Evolutionary conservation across 345 rosid species (phyloP).

Genomic region (Passiflora organensis): DNA sequence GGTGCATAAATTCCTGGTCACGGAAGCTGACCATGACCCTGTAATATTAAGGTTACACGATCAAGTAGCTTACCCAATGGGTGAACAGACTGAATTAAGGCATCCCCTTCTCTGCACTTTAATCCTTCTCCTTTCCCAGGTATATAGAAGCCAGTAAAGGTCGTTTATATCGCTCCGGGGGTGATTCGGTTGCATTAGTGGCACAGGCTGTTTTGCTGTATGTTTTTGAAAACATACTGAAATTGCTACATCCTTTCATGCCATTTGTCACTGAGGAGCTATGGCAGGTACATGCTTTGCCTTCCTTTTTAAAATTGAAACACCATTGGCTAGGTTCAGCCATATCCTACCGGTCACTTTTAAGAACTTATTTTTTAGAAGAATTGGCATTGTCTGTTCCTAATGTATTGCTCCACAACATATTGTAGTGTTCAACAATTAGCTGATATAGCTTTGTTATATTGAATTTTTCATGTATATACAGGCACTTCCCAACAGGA

Average conservation of each 20-base stretch:
- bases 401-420: not conserved
- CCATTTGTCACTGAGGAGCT: conserved; percentile 93
- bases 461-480: conserved; percentile 11
- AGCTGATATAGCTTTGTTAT: not conserved
- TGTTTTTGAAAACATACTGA: conserved; percentile 77
- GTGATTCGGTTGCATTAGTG: conserved; percentile 38
- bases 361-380: too few species aligned
- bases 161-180: conserved; percentile 61
- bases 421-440: not conserved
- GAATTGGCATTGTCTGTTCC: not conserved
- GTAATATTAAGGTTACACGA: too few species aligned
- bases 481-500: conserved; percentile 73
- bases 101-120: conserved; percentile 17
- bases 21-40: not conserved
- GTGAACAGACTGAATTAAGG: not conserved
- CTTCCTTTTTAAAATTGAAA: not conserved
- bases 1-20: not conserved
- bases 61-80: not conserved
- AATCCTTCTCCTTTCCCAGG: conserved; percentile 40
- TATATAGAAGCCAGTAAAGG: conserved; percentile 97
- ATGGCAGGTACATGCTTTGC: conserved; percentile 68
- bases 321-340: not conserved
- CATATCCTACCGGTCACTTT: too few species aligned
- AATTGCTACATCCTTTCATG: conserved; percentile 94
- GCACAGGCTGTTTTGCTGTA: conserved; percentile 85